These are phyloP conservation scores for Gynandropsis gynandra DNA, from an alignment of 345 rosid genomes.

Conservation along the genomic window DNA sequence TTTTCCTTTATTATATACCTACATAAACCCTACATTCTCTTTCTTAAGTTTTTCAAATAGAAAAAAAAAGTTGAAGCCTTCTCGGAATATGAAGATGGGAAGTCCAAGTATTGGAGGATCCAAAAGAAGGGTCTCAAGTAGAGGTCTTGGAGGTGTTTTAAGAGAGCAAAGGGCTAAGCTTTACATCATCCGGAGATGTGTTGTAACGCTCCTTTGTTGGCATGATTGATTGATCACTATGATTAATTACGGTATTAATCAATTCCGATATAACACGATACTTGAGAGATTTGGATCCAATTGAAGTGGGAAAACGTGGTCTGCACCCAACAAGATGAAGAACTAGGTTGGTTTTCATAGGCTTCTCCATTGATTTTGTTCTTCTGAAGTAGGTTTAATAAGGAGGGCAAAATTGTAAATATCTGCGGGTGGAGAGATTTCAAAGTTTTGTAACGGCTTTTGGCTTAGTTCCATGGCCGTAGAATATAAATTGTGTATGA, in stretches of 20 bases:
- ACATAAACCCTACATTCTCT: too few species aligned
- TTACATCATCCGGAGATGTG: constrained; percentile 88
- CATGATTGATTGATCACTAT: constrained; percentile 39
- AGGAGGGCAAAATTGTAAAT: constrained; percentile 24
- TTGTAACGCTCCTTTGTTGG: constrained; percentile 85
- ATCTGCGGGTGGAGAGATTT: constrained; percentile 18
- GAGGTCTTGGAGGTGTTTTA: constrained; percentile 61
- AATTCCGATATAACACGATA: constrained; percentile 14
- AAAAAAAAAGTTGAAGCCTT: too few species aligned
- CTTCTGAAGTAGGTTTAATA: constrained; percentile 5
- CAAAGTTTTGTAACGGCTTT: constrained; percentile 25
- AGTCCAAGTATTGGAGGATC: constrained; percentile 44
- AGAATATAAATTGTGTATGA: constrained; percentile 9
- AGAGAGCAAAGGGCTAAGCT: constrained; percentile 83
- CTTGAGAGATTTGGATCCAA: too few species aligned
- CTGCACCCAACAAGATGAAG: too few species aligned
- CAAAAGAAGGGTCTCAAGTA: constrained; percentile 69
- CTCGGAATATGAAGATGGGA: constrained; percentile 47
- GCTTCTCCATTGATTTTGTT: constrained; percentile 12
- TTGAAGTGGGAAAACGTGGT: too few species aligned
- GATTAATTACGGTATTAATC: constrained; percentile 1
- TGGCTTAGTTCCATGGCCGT: constrained; percentile 15
- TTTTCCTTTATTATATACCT: too few species aligned
- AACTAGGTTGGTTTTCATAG: constrained; percentile 1
- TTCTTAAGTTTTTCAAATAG: too few species aligned